These are phyloP conservation scores for Coemansia sp. DNA, from an alignment of 192 early-diverging fungal species.

Conservation along the genomic window DNA sequence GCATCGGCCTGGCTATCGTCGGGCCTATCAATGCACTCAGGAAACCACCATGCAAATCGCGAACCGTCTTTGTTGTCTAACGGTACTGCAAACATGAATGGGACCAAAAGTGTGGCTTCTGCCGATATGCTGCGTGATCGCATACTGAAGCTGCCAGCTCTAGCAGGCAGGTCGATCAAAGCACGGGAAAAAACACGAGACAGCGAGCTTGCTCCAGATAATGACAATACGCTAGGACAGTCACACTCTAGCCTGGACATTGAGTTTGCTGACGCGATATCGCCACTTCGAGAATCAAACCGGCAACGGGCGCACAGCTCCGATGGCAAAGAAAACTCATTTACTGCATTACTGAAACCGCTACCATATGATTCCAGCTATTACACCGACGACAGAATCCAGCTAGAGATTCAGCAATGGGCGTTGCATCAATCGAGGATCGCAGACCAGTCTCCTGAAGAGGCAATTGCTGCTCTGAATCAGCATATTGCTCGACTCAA, in stretches of 20 bases:
- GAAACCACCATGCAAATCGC: conserved; percentile 1
- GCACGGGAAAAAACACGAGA: conserved; percentile 33
- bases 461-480: conserved; percentile 13
- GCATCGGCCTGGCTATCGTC: conserved; percentile 14
- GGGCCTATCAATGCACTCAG: conserved; percentile 8
- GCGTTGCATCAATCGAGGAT: conserved; percentile 17
- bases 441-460: conserved; percentile 12
- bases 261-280: conserved; percentile 18
- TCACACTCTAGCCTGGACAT: conserved; percentile 32
- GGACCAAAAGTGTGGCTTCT: not conserved
- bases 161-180: conserved; percentile 17
- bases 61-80: not conserved
- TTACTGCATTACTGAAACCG: conserved; percentile 20
- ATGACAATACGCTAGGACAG: not conserved
- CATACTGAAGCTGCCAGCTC: conserved; percentile 12
- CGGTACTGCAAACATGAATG: not conserved
- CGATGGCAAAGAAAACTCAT: conserved; percentile 6
- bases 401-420: conserved; percentile 36
- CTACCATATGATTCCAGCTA: not conserved
- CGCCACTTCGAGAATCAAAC: not conserved
- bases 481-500: conserved; percentile 21
- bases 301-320: not conserved
- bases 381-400: conserved; percentile 7
- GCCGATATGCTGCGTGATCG: conserved; percentile 7
- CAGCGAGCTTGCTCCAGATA: not conserved